These are phyloP conservation scores for Miamiensis avidus DNA, from an alignment of 169 alveolate genomes.

Conservation along the genomic window DNA sequence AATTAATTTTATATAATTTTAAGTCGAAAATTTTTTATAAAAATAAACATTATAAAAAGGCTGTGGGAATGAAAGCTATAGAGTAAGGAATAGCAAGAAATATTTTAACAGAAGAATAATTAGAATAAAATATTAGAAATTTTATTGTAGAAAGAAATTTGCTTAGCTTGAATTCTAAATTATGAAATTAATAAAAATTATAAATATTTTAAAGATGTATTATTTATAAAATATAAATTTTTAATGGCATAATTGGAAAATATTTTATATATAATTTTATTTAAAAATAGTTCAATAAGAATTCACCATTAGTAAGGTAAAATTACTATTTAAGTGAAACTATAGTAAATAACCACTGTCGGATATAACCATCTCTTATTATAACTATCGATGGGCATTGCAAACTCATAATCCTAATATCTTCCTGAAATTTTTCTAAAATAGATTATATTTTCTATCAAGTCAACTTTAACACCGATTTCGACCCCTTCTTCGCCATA, in stretches of 20 bases:
- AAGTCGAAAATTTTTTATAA: too few species aligned
- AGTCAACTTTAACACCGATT: not conserved
- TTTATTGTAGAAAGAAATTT: conserved; percentile 24
- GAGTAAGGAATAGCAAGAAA: conserved; percentile 48
- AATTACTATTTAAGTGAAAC: not conserved
- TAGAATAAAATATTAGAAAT: conserved; percentile 27
- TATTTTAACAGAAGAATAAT: conserved; percentile 9
- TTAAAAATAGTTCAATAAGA: not conserved
- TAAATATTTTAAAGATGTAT: too few species aligned
- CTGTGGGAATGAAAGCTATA: conserved; percentile 62
- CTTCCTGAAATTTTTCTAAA: not conserved
- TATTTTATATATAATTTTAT: too few species aligned
- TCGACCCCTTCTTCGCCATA: not conserved
- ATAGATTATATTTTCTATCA: not conserved
- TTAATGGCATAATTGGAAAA: too few species aligned
- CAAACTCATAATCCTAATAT: not conserved
- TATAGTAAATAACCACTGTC: not conserved
- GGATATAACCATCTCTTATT: not conserved
- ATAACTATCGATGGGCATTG: not conserved
- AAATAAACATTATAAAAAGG: not conserved
- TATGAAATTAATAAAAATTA: not conserved
- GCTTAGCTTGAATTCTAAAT: not conserved
- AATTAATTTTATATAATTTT: too few species aligned
- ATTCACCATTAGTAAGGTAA: not conserved
- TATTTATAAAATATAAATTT: too few species aligned